Evolutionary conservation across 768 basidiomycete genomes (phyloP), one percentile per base, ranked within the genome.

Genomic region (Cytidiella melzeri): DNA sequence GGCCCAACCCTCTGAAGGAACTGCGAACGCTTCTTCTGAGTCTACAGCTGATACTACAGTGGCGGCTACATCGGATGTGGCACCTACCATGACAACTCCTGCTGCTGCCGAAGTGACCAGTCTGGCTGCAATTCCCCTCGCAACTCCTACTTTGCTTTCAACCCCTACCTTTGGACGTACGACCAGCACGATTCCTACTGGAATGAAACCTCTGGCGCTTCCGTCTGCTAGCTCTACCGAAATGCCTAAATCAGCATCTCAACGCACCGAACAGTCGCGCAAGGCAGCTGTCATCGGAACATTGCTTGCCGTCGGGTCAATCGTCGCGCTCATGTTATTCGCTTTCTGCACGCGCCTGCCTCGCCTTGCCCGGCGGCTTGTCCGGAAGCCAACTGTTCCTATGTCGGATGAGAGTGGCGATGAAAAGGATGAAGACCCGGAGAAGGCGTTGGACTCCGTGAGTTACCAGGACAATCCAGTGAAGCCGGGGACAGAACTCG

Each of bases 251-350:
- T 38, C 50, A 5, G 26, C 27, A 12, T 51, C 54, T 15, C 24
- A 43, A 21, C 11, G 20, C 25, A 45, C 50, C 6, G 18, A 51
- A 20, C 27, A 48, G 47, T 48, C 54, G 11, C 50, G 50, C 3
- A 47, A 47, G 34, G 45, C 54, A 12, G 54, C 54, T 7, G 11
- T 55, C 13, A 47, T 55, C 23, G 54, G 54, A 12, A 51, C 41
- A 21, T 40, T 55, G 4, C 40, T 55, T 9, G 50, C 54, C 40
- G n/a, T 55, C 3, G 46, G 41, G 13, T 47, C 25, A 41, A 30
- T 55, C 21, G 13, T 41, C 10, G 41, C 41, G 9, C 34, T 55
- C 11, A 24, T 45, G 3, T 41, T 24, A 10, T 55, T 36, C 28
- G 41, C 38, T 11, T 48, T 55, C 41, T 55, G 54, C 38, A 44